phyloP scores from a whole-genome alignment of 805 yeast genomes.

The Kurtzmaniella cleridarum region DNA sequence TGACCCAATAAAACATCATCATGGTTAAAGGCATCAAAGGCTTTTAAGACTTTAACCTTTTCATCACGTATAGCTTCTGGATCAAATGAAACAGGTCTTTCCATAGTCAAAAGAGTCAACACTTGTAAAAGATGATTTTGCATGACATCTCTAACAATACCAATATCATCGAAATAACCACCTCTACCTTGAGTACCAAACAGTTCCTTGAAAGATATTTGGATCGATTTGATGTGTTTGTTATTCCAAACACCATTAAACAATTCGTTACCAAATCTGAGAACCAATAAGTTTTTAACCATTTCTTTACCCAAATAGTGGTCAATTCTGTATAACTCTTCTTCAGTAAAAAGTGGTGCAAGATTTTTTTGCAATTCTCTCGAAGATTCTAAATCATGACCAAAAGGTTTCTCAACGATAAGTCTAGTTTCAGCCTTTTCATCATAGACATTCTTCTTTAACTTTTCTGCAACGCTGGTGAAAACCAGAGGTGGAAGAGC shows the following conservation, averaged over 20 bases:
- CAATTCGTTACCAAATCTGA: constrained; percentile 88
- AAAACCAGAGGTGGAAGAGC: constrained; percentile 95
- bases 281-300: constrained; percentile 87
- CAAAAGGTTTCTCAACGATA: constrained; percentile 96
- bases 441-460: constrained; percentile 66
- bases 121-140: constrained; percentile 96
- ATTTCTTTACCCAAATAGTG: constrained; percentile 97
- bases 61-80: constrained; percentile 95
- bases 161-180: constrained; percentile 92
- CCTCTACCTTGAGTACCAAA: constrained; percentile 99
- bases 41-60: constrained; percentile 86
- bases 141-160: constrained; percentile 96
- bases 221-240: constrained; percentile 71
- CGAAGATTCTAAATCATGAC: constrained; percentile 79
- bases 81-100: constrained; percentile 84
- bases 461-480: constrained; percentile 65
- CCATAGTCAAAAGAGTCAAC: constrained; percentile 88
- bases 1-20: constrained; percentile 81
- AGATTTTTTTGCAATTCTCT: constrained; percentile 70
- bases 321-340: constrained; percentile 90
- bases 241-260: constrained; percentile 87
- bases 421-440: constrained; percentile 64
- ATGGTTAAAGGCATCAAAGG: constrained; percentile 62
- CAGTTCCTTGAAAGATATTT: constrained; percentile 93
- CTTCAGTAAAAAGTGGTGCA: constrained; percentile 85